Evolutionary conservation across 192 early-diverging fungal genomes (phyloP).

Genomic region (Backusella westeae): DNA sequence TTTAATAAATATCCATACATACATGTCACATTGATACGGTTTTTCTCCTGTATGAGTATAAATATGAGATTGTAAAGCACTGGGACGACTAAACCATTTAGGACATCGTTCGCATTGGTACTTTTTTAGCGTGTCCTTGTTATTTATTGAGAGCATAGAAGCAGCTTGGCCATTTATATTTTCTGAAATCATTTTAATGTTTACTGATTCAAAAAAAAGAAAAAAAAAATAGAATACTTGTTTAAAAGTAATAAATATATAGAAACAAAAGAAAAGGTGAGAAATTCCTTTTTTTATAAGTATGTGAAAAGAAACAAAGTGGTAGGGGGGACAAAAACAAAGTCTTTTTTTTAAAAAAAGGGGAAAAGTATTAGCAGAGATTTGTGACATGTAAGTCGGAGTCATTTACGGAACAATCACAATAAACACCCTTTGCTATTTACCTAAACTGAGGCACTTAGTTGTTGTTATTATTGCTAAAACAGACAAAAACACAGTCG

Average conservation of each 20-base stretch:
- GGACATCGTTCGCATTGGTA: conserved; percentile 17
- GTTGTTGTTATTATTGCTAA: conserved; percentile 1
- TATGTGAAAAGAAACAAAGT: background rate
- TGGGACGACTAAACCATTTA: conserved; percentile 20
- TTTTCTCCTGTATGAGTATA: conserved; percentile 35
- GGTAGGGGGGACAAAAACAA: background rate
- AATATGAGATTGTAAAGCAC: conserved; percentile 18
- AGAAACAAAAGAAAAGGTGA: background rate
- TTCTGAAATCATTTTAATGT: background rate
- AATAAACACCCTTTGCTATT: background rate
- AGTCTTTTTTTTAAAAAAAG: background rate
- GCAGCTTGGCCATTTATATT: background rate
- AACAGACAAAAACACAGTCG: background rate
- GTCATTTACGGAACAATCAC: background rate
- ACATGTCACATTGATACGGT: conserved; percentile 23
- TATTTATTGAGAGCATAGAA: background rate
- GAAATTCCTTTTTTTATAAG: background rate
- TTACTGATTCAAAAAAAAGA: background rate
- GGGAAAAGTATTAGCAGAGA: background rate
- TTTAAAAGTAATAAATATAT: background rate
- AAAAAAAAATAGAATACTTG: background rate
- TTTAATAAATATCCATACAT: background rate
- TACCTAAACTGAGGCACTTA: background rate
- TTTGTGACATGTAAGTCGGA: conserved; percentile 4
- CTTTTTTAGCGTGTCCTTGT: background rate